Conservation (phyloP, 2,329 filamentous ascomycete species). For the Aspergillus vadensis region DNA sequence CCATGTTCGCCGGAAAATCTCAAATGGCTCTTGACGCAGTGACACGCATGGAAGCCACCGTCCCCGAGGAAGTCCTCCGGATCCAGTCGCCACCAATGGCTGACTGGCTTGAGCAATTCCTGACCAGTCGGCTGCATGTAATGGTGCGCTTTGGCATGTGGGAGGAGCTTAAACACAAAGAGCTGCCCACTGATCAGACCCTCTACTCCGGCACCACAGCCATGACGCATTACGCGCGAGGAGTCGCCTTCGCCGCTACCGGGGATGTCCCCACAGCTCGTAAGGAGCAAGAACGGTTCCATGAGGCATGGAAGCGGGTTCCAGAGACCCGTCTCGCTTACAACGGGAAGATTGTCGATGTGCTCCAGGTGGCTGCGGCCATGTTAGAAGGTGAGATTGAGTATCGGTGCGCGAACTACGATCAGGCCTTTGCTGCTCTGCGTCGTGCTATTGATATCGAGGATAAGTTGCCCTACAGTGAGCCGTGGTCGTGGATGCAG, state of each 20-base stretch:
- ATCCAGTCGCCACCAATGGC: conserved; percentile 72
- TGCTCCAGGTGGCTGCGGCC: conserved; percentile 61
- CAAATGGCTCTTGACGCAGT: conserved; percentile 63
- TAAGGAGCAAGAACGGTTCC: conserved; percentile 54
- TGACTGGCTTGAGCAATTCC: conserved; percentile 73
- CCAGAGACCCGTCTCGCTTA: conserved; percentile 64
- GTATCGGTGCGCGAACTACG: conserved; percentile 63
- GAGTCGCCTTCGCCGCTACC: conserved; percentile 63
- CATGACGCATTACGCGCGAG: conserved; percentile 66
- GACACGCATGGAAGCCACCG: conserved; percentile 57
- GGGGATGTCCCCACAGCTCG: conserved; percentile 57
- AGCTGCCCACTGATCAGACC: conserved; percentile 57
- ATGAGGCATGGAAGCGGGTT: conserved; percentile 53
- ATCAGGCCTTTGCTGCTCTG: conserved; percentile 60
- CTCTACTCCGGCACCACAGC: conserved; percentile 70
- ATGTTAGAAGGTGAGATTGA: conserved; percentile 74
- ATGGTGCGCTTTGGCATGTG: conserved; percentile 72
- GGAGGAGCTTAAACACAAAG: conserved; percentile 64
- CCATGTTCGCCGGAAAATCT: conserved; percentile 71
- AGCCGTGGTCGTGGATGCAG: conserved; percentile 79
- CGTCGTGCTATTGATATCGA: conserved; percentile 59
- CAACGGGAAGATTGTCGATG: conserved; percentile 63
- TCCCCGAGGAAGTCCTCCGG: conserved; percentile 65
- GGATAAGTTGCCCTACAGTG: conserved; percentile 66
- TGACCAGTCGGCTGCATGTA: conserved; percentile 66